phyloP scores from a whole-genome alignment of 805 yeast species.

The Millerozyma acaciae region DNA sequence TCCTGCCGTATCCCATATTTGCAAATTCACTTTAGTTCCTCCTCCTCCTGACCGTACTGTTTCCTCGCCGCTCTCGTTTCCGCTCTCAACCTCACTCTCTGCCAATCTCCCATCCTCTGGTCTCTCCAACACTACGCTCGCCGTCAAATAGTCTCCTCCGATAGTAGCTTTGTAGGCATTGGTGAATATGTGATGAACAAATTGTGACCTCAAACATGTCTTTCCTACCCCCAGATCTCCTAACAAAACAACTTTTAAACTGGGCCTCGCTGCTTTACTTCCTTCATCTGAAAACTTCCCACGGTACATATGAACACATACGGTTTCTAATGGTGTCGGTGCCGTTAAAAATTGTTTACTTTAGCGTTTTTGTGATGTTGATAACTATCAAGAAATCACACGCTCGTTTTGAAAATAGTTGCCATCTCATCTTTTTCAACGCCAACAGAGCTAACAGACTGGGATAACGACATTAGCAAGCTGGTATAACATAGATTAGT shows the following conservation, averaged over 20 bases:
- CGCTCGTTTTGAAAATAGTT: constrained; percentile 1
- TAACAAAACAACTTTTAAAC: constrained; percentile 48
- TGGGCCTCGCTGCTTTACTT: constrained; percentile 8
- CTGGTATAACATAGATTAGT: background rate
- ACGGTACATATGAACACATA: no score
- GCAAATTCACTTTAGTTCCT: constrained; percentile 35
- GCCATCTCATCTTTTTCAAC: no score
- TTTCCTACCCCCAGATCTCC: constrained; percentile 63
- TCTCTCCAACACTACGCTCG: constrained; percentile 20
- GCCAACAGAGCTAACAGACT: no score
- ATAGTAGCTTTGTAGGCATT: constrained; percentile 56
- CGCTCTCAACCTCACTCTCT: background rate
- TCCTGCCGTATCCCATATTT: constrained; percentile 54
- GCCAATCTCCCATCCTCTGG: background rate
- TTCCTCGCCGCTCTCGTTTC: constrained; percentile 1
- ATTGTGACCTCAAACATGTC: constrained; percentile 53
- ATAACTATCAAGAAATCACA: constrained; percentile 5
- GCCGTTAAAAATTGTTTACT: background rate
- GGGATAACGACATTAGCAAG: no score
- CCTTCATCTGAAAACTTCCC: no score
- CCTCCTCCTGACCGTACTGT: background rate
- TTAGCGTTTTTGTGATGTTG: constrained; percentile 7
- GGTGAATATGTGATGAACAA: constrained; percentile 51
- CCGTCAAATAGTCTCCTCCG: constrained; percentile 55
- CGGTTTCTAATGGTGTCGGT: no score